Evolutionary conservation across 371 early-diverging fungal species (phyloP).

Genomic region (Mortierella sp.): DNA sequence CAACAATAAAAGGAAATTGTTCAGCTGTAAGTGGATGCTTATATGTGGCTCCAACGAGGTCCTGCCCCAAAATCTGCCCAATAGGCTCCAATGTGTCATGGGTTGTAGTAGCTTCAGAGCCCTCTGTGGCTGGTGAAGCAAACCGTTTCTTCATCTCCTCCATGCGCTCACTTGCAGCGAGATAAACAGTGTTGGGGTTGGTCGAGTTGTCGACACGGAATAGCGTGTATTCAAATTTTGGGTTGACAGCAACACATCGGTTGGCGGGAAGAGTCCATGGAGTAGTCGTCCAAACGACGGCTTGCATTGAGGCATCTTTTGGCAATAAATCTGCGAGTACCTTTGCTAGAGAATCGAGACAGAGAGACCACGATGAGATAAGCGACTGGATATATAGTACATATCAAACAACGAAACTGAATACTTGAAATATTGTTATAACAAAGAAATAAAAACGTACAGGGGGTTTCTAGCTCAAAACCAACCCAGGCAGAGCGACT

Average conservation of each 20-base stretch:
- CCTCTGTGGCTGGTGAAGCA: background rate
- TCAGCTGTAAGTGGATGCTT: conserved; percentile 73
- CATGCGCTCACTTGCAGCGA: conserved; percentile 66
- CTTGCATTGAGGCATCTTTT: conserved; percentile 51
- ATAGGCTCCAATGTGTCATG: conserved; percentile 28
- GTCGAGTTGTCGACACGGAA: conserved; percentile 53
- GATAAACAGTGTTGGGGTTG: conserved; percentile 47
- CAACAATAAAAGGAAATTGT: conserved; percentile 69
- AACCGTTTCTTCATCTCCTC: conserved; percentile 55
- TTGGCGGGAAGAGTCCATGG: conserved; percentile 97
- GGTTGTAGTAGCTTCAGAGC: background rate
- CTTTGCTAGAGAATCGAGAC: conserved; percentile 16
- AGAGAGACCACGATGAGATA: background rate
- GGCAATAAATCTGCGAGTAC: conserved; percentile 20
- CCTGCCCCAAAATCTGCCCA: conserved; percentile 62
- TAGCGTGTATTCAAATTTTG: conserved; percentile 77
- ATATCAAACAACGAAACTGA: background rate
- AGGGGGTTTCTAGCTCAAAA: conserved; percentile 62
- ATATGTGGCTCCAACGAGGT: conserved; percentile 77
- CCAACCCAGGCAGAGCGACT: conserved; percentile 83
- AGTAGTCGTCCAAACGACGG: conserved; percentile 96
- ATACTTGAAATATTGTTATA: background rate
- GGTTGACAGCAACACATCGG: conserved; percentile 84
- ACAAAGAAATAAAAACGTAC: conserved; percentile 40
- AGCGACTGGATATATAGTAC: background rate